A percentile compares a stretch with the other conserved stretches of the same genome.
phyloP scores from a whole-genome alignment of 225 moss, liverwort and hornwort species.

The Pleurozium schreberi region DNA sequence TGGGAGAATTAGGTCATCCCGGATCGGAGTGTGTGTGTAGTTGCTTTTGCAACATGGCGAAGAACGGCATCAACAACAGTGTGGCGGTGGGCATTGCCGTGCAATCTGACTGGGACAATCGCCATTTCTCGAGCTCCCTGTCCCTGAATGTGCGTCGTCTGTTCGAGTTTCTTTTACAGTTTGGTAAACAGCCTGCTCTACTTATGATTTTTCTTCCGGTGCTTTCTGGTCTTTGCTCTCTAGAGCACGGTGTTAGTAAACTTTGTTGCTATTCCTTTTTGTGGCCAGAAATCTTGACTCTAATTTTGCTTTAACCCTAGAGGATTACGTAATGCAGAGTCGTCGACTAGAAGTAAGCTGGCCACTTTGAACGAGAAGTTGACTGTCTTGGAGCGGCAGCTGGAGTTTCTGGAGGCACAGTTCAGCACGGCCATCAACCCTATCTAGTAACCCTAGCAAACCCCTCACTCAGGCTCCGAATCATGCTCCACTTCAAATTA shows the following conservation, averaged over 20 bases:
- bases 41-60: conserved; percentile 33
- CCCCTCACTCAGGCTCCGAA: not conserved
- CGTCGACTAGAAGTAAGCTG: conserved; percentile 81
- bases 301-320: not conserved
- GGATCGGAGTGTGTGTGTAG: not conserved
- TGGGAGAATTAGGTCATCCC: not conserved
- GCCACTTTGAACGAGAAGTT: conserved; percentile 92
- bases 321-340: conserved; percentile 33
- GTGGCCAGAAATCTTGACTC: not conserved
- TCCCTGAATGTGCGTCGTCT: conserved; percentile 92
- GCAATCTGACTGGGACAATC: conserved; percentile 97
- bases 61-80: conserved; percentile 72
- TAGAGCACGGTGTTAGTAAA: too few species aligned
- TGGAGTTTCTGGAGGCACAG: conserved; percentile 89
- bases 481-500: not conserved
- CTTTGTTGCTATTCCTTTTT: not conserved
- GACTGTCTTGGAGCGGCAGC: conserved; percentile 77
- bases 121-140: conserved; percentile 84
- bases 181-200: conserved; percentile 32
- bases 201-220: not conserved
- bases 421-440: conserved; percentile 71
- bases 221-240: not conserved
- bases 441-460: not conserved
- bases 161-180: conserved; percentile 96
- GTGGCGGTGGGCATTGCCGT: conserved; percentile 92